Evolutionary conservation across 192 early-diverging fungal genomes (phyloP).

Genomic region (Entomortierella chlamydospora): DNA sequence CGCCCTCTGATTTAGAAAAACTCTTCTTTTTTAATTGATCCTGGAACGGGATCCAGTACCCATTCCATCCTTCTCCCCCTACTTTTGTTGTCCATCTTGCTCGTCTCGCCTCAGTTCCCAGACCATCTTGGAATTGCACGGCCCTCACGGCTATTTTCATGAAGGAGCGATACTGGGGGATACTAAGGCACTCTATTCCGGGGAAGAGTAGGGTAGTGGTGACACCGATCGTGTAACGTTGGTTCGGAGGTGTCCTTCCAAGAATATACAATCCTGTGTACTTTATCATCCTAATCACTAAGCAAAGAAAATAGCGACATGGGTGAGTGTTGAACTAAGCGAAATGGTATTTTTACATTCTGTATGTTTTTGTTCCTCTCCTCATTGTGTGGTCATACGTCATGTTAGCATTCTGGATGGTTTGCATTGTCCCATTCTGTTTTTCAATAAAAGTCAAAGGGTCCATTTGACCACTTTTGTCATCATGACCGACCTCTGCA

Average conservation of each 20-base stretch:
- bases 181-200: slow-evolving; percentile 12
- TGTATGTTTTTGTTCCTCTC: too few species aligned
- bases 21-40: slow-evolving; percentile 11
- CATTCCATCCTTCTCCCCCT: slow-evolving; percentile 22
- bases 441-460: too few species aligned
- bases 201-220: slow-evolving; percentile 17
- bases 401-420: too few species aligned
- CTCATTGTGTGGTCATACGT: too few species aligned
- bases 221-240: slow-evolving; percentile 14
- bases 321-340: too few species aligned
- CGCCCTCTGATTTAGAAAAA: not conserved
- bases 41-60: slow-evolving; percentile 50
- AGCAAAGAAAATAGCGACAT: too few species aligned
- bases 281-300: slow-evolving; percentile 19
- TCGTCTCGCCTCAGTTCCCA: slow-evolving; percentile 11
- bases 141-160: slow-evolving; percentile 8
- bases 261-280: slow-evolving; percentile 24
- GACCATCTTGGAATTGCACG: slow-evolving; percentile 4
- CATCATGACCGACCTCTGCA: too few species aligned
- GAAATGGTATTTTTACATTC: too few species aligned
- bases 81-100: slow-evolving; percentile 20
- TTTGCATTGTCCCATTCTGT: too few species aligned
- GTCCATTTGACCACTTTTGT: too few species aligned
- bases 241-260: slow-evolving; percentile 17
- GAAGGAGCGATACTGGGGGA: slow-evolving; percentile 23